Percentiles rank a stretch among this genome's conserved stretches.
Conservation (phyloP, 345 rosid species). For the Aethionema arabicum region DNA sequence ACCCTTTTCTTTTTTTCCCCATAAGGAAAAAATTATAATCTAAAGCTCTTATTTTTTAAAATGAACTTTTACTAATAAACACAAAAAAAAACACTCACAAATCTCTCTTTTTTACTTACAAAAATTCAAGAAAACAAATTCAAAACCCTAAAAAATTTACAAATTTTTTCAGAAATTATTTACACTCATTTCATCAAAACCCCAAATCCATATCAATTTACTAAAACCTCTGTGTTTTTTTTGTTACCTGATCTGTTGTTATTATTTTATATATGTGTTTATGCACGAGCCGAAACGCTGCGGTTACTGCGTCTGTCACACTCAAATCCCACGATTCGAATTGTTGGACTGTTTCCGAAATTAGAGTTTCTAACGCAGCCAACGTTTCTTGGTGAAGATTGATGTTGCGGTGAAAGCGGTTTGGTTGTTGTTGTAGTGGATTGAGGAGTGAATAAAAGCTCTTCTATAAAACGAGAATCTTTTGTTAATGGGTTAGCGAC, state of each 20-base stretch:
- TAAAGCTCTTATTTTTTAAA: too few relatives aligned
- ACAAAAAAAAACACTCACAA: too few relatives aligned
- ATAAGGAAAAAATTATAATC: too few relatives aligned
- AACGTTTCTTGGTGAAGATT: slow-evolving; percentile 56
- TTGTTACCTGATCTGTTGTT: slow-evolving; percentile 15
- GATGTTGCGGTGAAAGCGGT: slow-evolving; percentile 39
- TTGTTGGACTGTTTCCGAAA: slow-evolving; percentile 77
- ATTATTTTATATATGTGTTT: slow-evolving; percentile 27
- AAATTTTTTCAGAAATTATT: too few relatives aligned
- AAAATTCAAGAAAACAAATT: too few relatives aligned
- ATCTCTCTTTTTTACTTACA: too few relatives aligned
- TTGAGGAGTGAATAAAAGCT: slow-evolving; percentile 35
- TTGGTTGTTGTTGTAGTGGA: slow-evolving; percentile 25
- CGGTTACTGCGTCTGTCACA: slow-evolving; percentile 56
- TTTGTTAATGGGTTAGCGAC: slow-evolving; percentile 97
- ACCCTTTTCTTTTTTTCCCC: too few relatives aligned
- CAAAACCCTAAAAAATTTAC: too few relatives aligned
- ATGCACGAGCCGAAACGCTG: slow-evolving; percentile 81
- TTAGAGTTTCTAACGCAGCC: slow-evolving; percentile 56
- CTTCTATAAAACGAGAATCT: slow-evolving; percentile 72
- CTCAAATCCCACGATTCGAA: slow-evolving; percentile 89
- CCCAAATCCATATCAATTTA: not conserved
- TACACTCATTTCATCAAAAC: too few relatives aligned
- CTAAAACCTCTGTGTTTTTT: slow-evolving; percentile 20
- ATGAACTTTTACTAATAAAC: too few relatives aligned